These are phyloP conservation scores for Olyra latifolia DNA, from an alignment of 176 grass and related monocot species.

Conservation along the genomic window DNA sequence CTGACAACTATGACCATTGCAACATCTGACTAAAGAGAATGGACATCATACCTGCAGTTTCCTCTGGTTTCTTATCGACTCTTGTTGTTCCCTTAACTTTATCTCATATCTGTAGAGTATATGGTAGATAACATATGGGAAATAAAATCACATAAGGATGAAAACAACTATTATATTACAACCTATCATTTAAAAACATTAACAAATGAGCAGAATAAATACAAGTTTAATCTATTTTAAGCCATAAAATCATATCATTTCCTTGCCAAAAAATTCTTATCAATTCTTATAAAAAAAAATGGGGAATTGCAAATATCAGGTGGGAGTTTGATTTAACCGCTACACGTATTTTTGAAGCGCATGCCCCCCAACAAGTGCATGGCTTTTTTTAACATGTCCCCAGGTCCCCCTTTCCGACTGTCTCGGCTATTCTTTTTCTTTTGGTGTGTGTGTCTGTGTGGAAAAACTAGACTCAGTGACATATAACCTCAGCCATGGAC, in stretches of 20 bases:
- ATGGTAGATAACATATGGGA: conserved; percentile 33
- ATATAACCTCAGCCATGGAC: too few relatives aligned
- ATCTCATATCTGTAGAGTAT: conserved; percentile 78
- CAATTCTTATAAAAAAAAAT: too few relatives aligned
- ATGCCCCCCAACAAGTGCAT: too few relatives aligned
- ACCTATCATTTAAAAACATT: conserved; percentile 15
- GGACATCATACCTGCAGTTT: conserved; percentile 70
- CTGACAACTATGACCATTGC: neutral
- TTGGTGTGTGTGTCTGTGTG: too few relatives aligned
- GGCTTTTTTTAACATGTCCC: too few relatives aligned
- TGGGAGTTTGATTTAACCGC: too few relatives aligned
- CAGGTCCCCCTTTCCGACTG: too few relatives aligned
- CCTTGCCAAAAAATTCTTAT: neutral
- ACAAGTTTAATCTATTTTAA: neutral
- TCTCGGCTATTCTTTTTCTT: too few relatives aligned
- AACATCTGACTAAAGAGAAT: conserved; percentile 11
- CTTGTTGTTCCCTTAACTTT: conserved; percentile 92
- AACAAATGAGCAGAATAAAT: neutral
- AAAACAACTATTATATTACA: neutral
- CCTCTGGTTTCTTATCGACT: conserved; percentile 84
- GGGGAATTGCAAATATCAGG: too few relatives aligned
- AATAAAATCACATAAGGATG: conserved; percentile 20
- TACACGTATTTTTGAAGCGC: too few relatives aligned
- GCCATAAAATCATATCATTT: neutral
- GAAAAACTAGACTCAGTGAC: too few relatives aligned